phyloP scores from a whole-genome alignment of 495 filamentous ascomycete genomes.

The Penicillium antarcticum region DNA sequence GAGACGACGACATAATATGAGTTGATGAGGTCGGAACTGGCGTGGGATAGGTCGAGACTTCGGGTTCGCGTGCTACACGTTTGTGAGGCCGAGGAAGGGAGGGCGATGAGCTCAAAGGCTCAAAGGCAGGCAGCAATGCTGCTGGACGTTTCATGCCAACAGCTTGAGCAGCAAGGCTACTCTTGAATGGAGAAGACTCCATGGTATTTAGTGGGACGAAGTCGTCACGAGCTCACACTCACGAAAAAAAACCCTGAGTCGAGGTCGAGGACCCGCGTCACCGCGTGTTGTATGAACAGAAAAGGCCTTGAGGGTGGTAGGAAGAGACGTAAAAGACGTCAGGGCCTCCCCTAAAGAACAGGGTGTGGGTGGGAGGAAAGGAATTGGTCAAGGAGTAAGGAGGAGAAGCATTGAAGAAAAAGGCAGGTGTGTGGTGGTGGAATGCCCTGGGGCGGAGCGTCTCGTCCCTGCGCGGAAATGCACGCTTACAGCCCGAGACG shows the following conservation, averaged over 20 bases:
- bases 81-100: constrained; percentile 71
- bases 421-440: constrained; percentile 38
- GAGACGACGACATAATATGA: constrained; percentile 85
- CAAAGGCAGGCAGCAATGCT: constrained; percentile 86
- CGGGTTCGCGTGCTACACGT: constrained; percentile 60
- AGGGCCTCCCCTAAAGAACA: constrained; percentile 8
- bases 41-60: constrained; percentile 64
- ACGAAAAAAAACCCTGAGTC: constrained; percentile 11
- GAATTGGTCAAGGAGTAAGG: constrained; percentile 19
- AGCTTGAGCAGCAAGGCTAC: constrained; percentile 34
- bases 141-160: constrained; percentile 75
- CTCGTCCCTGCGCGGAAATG: constrained; percentile 45
- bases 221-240: constrained; percentile 14
- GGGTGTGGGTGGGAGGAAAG: constrained; percentile 16
- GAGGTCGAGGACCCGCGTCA: constrained; percentile 27
- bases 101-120: constrained; percentile 87
- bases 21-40: constrained; percentile 92
- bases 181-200: constrained; percentile 45
- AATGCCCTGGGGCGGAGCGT: constrained; percentile 38
- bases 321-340: constrained; percentile 3
- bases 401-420: constrained; percentile 33
- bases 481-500: constrained; percentile 48
- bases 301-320: not conserved
- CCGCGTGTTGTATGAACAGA: constrained; percentile 12
- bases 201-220: constrained; percentile 21